These are phyloP conservation scores for Chenopodium album DNA, from an alignment of 148 eudicot species.

Conservation along the genomic window DNA sequence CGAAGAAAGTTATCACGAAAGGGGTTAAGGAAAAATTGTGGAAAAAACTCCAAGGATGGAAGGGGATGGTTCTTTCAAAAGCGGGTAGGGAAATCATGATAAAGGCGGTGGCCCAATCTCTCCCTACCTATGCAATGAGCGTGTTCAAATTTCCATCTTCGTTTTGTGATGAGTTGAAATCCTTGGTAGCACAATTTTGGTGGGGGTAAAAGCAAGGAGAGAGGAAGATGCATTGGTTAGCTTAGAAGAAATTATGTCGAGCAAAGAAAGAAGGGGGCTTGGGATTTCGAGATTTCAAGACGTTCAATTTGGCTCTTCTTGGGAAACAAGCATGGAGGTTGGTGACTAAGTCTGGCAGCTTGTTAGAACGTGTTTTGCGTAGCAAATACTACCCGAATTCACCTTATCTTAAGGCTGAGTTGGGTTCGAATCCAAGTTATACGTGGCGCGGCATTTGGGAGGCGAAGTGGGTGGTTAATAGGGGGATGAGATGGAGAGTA, in stretches of 20 bases:
- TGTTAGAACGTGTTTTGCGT: neutral
- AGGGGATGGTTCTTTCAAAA: neutral
- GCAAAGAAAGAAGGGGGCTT: neutral
- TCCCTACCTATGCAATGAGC: too few relatives aligned
- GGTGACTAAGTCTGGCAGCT: too few relatives aligned
- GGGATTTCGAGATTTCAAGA: neutral
- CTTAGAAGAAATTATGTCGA: neutral
- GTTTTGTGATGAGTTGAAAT: neutral
- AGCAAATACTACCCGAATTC: neutral
- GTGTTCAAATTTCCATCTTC: too few relatives aligned
- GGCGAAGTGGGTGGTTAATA: neutral
- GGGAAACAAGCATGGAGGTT: neutral
- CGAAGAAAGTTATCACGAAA: neutral
- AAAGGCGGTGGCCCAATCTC: neutral
- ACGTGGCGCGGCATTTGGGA: neutral
- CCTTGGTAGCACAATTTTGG: neutral
- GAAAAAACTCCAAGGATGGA: neutral
- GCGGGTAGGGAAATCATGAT: neutral
- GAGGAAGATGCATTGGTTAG: neutral
- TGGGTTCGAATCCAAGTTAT: neutral
- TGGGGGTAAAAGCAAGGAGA: neutral
- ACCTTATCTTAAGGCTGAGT: neutral
- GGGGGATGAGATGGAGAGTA: neutral
- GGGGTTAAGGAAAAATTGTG: neutral
- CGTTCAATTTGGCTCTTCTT: neutral